Conservation (phyloP, 2,329 filamentous ascomycete species). For the Pseudogymnoascus sp. region DNA sequence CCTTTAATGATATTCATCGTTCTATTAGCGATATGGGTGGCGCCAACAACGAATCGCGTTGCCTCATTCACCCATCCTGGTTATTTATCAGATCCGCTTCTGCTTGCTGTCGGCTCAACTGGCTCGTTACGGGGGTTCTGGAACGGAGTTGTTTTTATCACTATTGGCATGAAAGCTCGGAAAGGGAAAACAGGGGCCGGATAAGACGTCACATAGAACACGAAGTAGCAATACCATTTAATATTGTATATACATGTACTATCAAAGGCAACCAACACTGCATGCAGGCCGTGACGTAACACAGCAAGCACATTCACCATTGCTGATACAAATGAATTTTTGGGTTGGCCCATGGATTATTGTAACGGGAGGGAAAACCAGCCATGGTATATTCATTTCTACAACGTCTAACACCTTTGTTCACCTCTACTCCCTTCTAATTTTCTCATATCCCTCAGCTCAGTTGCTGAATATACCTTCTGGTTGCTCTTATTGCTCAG, state of each 20-base stretch:
- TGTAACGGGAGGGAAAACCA: background rate
- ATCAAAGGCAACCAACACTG: background rate
- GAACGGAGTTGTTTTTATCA: slow-evolving; percentile 49
- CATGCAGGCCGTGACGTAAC: background rate
- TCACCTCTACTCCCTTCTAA: background rate
- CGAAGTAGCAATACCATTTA: background rate
- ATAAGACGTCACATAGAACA: background rate
- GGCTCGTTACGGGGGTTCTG: slow-evolving; percentile 59
- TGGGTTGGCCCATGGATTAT: background rate
- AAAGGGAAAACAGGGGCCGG: slow-evolving; percentile 6
- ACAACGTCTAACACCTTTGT: background rate
- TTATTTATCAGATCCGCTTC: slow-evolving; percentile 55
- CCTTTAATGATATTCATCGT: slow-evolving; percentile 60
- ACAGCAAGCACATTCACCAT: background rate
- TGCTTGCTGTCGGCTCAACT: slow-evolving; percentile 53
- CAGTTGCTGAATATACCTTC: background rate
- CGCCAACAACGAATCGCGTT: slow-evolving; percentile 63
- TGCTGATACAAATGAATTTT: background rate
- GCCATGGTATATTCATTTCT: background rate
- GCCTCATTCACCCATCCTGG: slow-evolving; percentile 45
- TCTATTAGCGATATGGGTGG: slow-evolving; percentile 62
- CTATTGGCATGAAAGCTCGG: slow-evolving; percentile 29
- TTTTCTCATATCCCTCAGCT: background rate
- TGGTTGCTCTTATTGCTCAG: background rate
- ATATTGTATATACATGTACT: background rate